Conservation (phyloP, 2,329 filamentous ascomycete genomes). For the Microcera coccophila region DNA sequence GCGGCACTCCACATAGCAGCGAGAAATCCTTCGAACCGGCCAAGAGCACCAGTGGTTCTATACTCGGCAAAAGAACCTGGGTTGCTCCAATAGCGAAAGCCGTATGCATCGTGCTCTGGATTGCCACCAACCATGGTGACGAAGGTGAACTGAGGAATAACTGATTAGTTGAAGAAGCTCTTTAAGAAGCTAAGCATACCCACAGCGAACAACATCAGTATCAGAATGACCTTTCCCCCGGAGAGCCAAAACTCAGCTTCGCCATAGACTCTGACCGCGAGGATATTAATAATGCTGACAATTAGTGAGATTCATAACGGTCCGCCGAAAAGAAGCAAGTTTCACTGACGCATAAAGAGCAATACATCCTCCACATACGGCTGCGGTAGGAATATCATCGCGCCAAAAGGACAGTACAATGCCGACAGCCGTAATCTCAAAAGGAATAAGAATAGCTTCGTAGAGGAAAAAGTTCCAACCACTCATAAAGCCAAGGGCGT, state of each 20-base stretch:
- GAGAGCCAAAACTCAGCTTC: conserved; percentile 3
- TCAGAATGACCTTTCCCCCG: neutral
- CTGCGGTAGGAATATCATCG: conserved; percentile 1
- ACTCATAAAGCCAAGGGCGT: conserved; percentile 5
- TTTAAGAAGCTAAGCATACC: too few relatives aligned
- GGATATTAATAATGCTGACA: neutral
- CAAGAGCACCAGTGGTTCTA: neutral
- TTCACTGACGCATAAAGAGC: neutral
- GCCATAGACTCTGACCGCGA: conserved; percentile 23
- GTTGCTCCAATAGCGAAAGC: neutral
- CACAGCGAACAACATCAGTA: neutral
- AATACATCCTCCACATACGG: conserved; percentile 24
- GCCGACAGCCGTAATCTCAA: conserved; percentile 24
- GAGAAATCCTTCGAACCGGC: neutral
- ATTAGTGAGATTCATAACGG: too few relatives aligned
- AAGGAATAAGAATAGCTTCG: conserved; percentile 24
- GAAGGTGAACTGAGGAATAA: too few relatives aligned
- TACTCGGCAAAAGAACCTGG: neutral
- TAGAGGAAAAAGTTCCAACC: conserved; percentile 28
- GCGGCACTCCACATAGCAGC: neutral
- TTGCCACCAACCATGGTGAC: conserved; percentile 1
- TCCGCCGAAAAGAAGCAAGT: too few relatives aligned
- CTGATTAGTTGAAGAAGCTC: too few relatives aligned
- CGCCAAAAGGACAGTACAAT: conserved; percentile 26
- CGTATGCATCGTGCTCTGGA: neutral